Conservation (phyloP, 352 stramenopile species). For the Phytophthora tubulina region DNA sequence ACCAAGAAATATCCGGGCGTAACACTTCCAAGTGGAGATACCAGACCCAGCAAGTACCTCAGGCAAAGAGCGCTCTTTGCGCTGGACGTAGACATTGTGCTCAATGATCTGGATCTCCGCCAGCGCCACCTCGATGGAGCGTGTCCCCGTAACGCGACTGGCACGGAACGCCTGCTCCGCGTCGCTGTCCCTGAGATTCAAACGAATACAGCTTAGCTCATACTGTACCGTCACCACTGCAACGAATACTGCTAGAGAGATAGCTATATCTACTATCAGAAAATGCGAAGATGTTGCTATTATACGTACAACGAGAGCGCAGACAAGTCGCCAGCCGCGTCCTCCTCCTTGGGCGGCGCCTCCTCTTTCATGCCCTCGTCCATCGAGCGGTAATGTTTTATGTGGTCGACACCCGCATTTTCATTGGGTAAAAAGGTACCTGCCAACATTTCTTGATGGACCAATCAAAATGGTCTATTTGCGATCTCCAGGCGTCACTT, state of each 20-base stretch:
- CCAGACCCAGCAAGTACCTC: conserved; percentile 42
- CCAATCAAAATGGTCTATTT: conserved; percentile 20
- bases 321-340: conserved; percentile 23
- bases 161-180: conserved; percentile 55
- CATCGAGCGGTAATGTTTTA: conserved; percentile 18
- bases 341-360: conserved; percentile 27
- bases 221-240: background rate
- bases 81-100: conserved; percentile 81
- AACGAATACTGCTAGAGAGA: conserved; percentile 18
- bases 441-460: background rate
- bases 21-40: background rate
- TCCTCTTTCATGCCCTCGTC: conserved; percentile 34
- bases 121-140: conserved; percentile 73
- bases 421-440: conserved; percentile 32
- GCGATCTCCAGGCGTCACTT: conserved; percentile 34
- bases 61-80: conserved; percentile 57
- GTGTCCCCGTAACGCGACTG: conserved; percentile 73
- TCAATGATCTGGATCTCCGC: conserved; percentile 77
- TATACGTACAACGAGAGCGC: conserved; percentile 38
- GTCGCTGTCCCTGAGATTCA: conserved; percentile 40
- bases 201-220: conserved; percentile 19
- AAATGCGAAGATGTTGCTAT: background rate
- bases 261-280: background rate
- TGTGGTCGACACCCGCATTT: conserved; percentile 18
- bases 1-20: background rate